phyloP scores from a whole-genome alignment of 164 flowering plant species.

The Sextonia rubra region DNA sequence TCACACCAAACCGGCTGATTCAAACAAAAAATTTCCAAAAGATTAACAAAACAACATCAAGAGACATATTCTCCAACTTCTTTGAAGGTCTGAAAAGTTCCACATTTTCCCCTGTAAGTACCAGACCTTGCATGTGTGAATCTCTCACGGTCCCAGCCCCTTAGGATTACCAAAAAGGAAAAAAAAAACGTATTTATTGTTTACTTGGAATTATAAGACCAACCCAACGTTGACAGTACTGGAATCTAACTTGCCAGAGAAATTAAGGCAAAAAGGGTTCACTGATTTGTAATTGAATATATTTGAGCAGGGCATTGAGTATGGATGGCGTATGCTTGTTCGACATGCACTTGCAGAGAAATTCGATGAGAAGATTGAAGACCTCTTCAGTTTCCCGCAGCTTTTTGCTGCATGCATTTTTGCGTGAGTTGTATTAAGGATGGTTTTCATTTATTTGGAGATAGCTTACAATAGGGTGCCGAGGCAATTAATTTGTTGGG shows the following conservation, averaged over 20 bases:
- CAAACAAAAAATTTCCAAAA: constrained; percentile 15
- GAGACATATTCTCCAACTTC: constrained; percentile 1
- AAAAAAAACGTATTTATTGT: too few species aligned
- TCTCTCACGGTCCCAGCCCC: too few species aligned
- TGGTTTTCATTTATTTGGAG: too few species aligned
- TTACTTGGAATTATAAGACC: neutral
- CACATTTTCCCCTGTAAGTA: constrained; percentile 22
- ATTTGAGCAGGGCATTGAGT: constrained; percentile 17
- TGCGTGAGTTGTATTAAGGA: constrained; percentile 13
- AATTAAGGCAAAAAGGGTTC: neutral
- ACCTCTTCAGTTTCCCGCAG: constrained; percentile 20
- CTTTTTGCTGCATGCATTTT: constrained; percentile 27
- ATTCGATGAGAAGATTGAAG: constrained; percentile 27
- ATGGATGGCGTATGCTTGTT: constrained; percentile 20
- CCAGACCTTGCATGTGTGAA: too few species aligned
- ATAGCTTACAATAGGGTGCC: too few species aligned
- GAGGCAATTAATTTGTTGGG: neutral
- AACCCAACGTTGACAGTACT: neutral
- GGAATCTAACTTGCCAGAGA: neutral
- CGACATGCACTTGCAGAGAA: constrained; percentile 31
- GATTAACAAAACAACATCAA: constrained; percentile 13
- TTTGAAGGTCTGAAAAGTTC: constrained; percentile 7
- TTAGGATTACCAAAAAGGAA: too few species aligned
- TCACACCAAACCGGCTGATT: constrained; percentile 18
- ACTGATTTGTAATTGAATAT: neutral